Evolutionary conservation across 495 filamentous ascomycete species (phyloP).

Genomic region (Penicillium maclennaniae): DNA sequence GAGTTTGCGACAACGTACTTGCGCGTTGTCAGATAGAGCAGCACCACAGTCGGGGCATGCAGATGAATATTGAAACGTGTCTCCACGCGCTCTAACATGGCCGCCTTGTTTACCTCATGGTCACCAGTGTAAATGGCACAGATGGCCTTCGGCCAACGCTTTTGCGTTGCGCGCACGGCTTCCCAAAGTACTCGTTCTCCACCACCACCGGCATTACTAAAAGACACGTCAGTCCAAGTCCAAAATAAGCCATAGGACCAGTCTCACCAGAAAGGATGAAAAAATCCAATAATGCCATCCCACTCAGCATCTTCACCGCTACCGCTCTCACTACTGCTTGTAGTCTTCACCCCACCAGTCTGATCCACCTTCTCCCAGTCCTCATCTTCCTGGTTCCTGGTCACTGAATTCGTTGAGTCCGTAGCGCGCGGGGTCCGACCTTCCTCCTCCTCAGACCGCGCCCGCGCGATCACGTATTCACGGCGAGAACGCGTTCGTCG

Average conservation of each 20-base stretch:
- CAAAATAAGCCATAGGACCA: not conserved
- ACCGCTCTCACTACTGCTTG: constrained; percentile 39
- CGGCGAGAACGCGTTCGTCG: constrained; percentile 62
- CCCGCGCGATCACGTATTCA: constrained; percentile 57
- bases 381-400: constrained; percentile 50
- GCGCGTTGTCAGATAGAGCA: constrained; percentile 85
- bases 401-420: constrained; percentile 14
- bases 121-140: constrained; percentile 95
- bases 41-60: constrained; percentile 74
- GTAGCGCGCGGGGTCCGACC: constrained; percentile 38
- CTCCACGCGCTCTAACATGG: constrained; percentile 76
- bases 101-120: constrained; percentile 74
- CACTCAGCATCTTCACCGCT: constrained; percentile 47
- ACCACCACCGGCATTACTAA: constrained; percentile 89
- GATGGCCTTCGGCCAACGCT: constrained; percentile 80
- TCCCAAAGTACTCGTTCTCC: constrained; percentile 97
- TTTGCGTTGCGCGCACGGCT: constrained; percentile 86
- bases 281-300: constrained; percentile 87
- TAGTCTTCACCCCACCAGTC: constrained; percentile 50
- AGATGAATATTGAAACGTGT: constrained; percentile 90
- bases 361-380: constrained; percentile 74
- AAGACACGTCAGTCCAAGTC: constrained; percentile 1
- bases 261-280: constrained; percentile 88
- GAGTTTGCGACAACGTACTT: constrained; percentile 77
- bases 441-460: constrained; percentile 56